These are phyloP conservation scores for Paxillus involutus DNA, from an alignment of 768 basidiomycete species.

Conservation along the genomic window DNA sequence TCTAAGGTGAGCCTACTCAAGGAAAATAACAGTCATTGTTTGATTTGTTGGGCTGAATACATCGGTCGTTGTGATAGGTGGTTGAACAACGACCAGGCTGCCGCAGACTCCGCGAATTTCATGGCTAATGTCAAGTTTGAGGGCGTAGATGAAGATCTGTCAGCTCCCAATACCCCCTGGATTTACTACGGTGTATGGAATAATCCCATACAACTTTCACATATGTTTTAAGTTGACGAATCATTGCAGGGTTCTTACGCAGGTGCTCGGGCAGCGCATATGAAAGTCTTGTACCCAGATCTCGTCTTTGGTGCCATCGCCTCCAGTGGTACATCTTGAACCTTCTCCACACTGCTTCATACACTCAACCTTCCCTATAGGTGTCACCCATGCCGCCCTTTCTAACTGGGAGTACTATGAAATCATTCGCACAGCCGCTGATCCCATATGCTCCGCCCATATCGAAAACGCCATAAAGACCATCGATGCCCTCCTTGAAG, in stretches of 20 bases:
- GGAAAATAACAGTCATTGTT: not conserved
- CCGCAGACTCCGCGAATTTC: slow-evolving; percentile 91
- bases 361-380: slow-evolving; percentile 34
- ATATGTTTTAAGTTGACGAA: not conserved
- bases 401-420: slow-evolving; percentile 90
- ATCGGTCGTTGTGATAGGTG: slow-evolving; percentile 47
- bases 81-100: slow-evolving; percentile 86
- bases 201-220: not conserved
- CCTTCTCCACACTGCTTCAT: not conserved
- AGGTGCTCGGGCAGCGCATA: slow-evolving; percentile 90
- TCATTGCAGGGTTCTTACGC: slow-evolving; percentile 76
- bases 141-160: slow-evolving; percentile 69
- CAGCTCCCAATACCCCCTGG: slow-evolving; percentile 76
- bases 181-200: slow-evolving; percentile 86
- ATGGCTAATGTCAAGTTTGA: slow-evolving; percentile 78
- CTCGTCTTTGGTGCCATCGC: slow-evolving; percentile 90
- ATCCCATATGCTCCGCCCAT: slow-evolving; percentile 58
- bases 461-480: slow-evolving; percentile 55
- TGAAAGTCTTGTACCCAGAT: slow-evolving; percentile 84
- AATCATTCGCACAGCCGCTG: slow-evolving; percentile 68
- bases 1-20: slow-evolving; percentile 50
- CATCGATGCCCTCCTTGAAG: slow-evolving; percentile 61
- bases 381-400: slow-evolving; percentile 81
- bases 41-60: slow-evolving; percentile 2
- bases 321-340: slow-evolving; percentile 60